Evolutionary conservation across 2,329 filamentous ascomycete species (phyloP), one percentile per base, ranked within the genome.

Genomic region (Eurotiales sp.): DNA sequence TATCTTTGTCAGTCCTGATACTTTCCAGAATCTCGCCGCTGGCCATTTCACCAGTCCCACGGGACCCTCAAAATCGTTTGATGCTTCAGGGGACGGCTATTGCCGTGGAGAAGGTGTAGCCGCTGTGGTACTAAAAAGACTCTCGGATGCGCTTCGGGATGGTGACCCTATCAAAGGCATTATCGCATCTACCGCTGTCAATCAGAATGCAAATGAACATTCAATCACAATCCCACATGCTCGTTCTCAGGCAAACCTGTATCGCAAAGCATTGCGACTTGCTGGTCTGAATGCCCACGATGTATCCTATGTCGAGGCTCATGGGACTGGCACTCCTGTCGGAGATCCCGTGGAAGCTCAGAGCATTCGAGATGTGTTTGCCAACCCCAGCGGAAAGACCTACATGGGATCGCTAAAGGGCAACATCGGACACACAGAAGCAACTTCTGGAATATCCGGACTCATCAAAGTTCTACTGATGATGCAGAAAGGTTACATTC

Each of bases 61-160:
- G 1, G 77, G 77, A 0, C 63, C 67, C 8, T 80, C 77, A 49
- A 76, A 75, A 44, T 64, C 74, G 0, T 78, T 76, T 44, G 70
- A 73, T 58, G 59, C 56, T 1, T 59, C 56, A 1, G 78, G 73
- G 0, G 62, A 77, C 55, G 78, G 77, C 5, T 79, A 72, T 60
- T 77, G 68, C 22, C 70, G 77, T 1, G 77, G 74, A 8, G 80
- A 83, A 47, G 78, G 78, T 2, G 62, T 79, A 14, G 71, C 71
- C 0, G 62, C 67, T 0, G 54, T 83, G 0, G 61, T 82, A 0
- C 53, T 84, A 0, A 83, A 83, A 59, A 66, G 60, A 1, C 58
- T 82, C 0, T 61, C 58, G 3, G 59, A 69, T 1, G 81, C 81
- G 0, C 45, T 82, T 2, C 59, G 43, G 1, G 71, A 76, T 54